Evolutionary conservation across 2,329 filamentous ascomycete species (phyloP).

Genomic region (Bipolaris gigantea): DNA sequence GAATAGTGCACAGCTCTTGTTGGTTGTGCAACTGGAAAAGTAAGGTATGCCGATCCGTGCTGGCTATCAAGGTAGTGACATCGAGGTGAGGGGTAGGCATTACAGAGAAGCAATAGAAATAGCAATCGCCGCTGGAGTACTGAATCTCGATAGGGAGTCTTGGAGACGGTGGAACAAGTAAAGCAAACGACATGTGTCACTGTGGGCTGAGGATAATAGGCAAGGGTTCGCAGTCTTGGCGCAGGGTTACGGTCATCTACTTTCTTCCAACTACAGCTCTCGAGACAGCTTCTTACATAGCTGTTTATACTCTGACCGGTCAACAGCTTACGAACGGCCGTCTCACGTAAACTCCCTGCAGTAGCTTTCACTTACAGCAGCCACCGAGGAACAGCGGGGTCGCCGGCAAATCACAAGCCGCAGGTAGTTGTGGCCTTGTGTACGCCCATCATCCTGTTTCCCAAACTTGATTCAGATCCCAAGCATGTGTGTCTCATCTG

Average conservation of each 20-base stretch:
- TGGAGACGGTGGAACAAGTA: background rate
- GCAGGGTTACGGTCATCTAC: background rate
- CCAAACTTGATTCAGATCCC: background rate
- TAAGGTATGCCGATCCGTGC: no score
- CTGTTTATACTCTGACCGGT: background rate
- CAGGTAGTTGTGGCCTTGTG: background rate
- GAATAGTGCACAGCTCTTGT: no score
- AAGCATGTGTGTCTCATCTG: background rate
- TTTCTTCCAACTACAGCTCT: background rate
- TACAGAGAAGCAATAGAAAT: no score
- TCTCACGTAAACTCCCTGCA: conserved; percentile 1
- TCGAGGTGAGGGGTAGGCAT: no score
- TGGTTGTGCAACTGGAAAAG: no score
- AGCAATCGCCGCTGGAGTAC: no score
- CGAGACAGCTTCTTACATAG: background rate
- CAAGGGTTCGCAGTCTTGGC: conserved; percentile 4
- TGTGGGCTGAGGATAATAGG: background rate
- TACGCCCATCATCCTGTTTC: conserved; percentile 4
- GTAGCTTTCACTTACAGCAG: conserved; percentile 1
- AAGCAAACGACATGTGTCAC: background rate
- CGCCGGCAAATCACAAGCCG: conserved; percentile 11
- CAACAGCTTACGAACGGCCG: background rate
- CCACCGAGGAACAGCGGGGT: background rate
- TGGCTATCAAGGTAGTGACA: no score
- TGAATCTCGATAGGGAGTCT: background rate